These are phyloP conservation scores for Nothophytophthora sp. DNA, from an alignment of 352 stramenopile genomes.

Conservation along the genomic window DNA sequence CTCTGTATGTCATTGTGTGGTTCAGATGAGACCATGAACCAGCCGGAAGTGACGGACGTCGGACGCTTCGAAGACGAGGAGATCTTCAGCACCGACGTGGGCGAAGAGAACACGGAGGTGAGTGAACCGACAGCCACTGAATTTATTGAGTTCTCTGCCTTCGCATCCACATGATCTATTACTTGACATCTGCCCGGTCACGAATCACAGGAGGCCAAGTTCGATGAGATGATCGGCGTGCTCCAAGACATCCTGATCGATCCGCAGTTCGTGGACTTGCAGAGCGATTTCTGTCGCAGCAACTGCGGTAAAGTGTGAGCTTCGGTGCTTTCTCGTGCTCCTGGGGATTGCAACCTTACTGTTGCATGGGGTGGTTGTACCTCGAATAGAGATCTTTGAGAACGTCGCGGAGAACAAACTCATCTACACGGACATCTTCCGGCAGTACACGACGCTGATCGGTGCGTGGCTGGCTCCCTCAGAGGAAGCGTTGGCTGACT, in stretches of 20 bases:
- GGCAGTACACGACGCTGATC: constrained; percentile 79
- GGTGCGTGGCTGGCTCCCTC: constrained; percentile 28
- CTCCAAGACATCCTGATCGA: constrained; percentile 83
- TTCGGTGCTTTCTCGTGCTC: neutral
- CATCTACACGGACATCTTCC: constrained; percentile 80
- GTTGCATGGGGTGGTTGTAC: neutral
- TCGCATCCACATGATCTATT: neutral
- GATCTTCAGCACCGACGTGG: constrained; percentile 61
- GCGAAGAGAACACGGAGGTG: constrained; percentile 71
- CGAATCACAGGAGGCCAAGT: constrained; percentile 49
- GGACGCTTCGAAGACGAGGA: constrained; percentile 49
- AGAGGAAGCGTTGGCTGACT: neutral
- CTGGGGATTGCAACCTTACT: too few species aligned
- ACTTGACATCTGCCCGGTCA: neutral
- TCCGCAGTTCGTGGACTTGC: constrained; percentile 75
- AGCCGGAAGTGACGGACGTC: constrained; percentile 57
- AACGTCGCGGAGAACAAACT: constrained; percentile 86
- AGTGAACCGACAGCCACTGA: neutral
- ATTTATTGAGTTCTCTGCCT: neutral
- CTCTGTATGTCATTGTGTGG: constrained; percentile 1
- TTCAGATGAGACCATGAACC: constrained; percentile 26
- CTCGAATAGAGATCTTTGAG: constrained; percentile 89
- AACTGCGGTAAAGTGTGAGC: constrained; percentile 60
- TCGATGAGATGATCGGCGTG: constrained; percentile 82
- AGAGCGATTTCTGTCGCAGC: constrained; percentile 76